phyloP scores from a whole-genome alignment of 345 rosid species.

The Lepidium africanum region DNA sequence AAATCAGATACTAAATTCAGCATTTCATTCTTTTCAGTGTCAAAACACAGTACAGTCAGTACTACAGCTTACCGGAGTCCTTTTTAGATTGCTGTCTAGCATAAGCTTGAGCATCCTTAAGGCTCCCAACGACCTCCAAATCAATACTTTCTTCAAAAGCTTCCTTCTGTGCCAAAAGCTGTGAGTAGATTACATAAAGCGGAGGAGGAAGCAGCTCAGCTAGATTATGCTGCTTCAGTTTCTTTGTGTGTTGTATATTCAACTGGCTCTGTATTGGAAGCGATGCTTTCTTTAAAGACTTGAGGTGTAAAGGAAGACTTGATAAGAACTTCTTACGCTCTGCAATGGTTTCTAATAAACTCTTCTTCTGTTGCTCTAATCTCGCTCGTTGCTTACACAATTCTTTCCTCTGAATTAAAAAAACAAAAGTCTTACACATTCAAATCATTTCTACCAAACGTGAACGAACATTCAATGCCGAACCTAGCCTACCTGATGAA shows the following conservation, averaged over 20 bases:
- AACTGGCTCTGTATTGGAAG: slow-evolving; percentile 88
- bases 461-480: not conserved
- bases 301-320: slow-evolving; percentile 84
- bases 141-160: slow-evolving; percentile 81
- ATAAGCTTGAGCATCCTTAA: slow-evolving; percentile 83
- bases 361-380: slow-evolving; percentile 63
- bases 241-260: slow-evolving; percentile 67
- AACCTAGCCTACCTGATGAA: slow-evolving; percentile 54
- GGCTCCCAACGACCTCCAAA: slow-evolving; percentile 70
- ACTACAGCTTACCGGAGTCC: slow-evolving; percentile 43
- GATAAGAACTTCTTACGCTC: slow-evolving; percentile 84
- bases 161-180: slow-evolving; percentile 80
- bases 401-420: slow-evolving; percentile 55
- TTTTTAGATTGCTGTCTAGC: slow-evolving; percentile 77
- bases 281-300: slow-evolving; percentile 88
- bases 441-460: not conserved
- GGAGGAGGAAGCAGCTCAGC: slow-evolving; percentile 97
- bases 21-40: not conserved
- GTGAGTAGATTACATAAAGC: slow-evolving; percentile 78
- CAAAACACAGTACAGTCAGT: not conserved
- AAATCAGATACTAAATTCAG: slow-evolving; percentile 6
- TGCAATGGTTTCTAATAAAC: slow-evolving; percentile 65
- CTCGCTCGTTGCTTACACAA: slow-evolving; percentile 69
- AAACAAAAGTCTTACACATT: not conserved
- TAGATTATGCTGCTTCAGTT: slow-evolving; percentile 69